phyloP scores from a whole-genome alignment of 129 eudicot species.

The Centaurea solstitialis region DNA sequence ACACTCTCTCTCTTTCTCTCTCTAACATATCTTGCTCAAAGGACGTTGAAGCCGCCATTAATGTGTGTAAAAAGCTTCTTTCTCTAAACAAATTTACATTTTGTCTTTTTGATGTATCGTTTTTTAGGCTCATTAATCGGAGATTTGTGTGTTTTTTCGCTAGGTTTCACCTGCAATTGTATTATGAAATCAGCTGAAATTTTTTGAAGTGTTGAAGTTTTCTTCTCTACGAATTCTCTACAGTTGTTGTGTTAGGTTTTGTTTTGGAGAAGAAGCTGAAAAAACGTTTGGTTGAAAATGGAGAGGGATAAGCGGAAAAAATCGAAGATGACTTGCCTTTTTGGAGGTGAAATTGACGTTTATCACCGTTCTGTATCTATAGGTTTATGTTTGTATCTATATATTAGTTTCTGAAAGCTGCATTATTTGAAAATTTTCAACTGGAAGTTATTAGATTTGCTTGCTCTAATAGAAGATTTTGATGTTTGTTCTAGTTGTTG shows the following conservation, averaged over 20 bases:
- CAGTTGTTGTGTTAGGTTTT: background rate
- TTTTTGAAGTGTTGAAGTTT: background rate
- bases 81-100: slow-evolving; percentile 10
- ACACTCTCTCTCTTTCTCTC: background rate
- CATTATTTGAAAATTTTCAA: slow-evolving; percentile 13
- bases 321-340: slow-evolving; percentile 32
- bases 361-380: background rate
- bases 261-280: background rate
- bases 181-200: slow-evolving; percentile 7
- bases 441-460: slow-evolving; percentile 13
- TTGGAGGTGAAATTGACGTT: slow-evolving; percentile 36
- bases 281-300: slow-evolving; percentile 15
- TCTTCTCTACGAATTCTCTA: no score
- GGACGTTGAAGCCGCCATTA: slow-evolving; percentile 28
- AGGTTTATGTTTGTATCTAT: background rate
- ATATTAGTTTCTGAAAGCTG: slow-evolving; percentile 17
- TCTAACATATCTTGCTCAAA: background rate
- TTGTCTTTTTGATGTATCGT: slow-evolving; percentile 4
- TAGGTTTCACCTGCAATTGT: slow-evolving; percentile 5
- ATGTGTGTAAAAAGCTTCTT: slow-evolving; percentile 26
- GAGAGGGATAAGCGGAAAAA: slow-evolving; percentile 37
- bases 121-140: slow-evolving; percentile 6
- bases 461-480: background rate
- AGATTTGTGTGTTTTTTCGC: slow-evolving; percentile 12
- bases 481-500: background rate